Evolutionary conservation across 805 yeast genomes (phyloP).

Genomic region (Dipodascopsis uninucleata): DNA sequence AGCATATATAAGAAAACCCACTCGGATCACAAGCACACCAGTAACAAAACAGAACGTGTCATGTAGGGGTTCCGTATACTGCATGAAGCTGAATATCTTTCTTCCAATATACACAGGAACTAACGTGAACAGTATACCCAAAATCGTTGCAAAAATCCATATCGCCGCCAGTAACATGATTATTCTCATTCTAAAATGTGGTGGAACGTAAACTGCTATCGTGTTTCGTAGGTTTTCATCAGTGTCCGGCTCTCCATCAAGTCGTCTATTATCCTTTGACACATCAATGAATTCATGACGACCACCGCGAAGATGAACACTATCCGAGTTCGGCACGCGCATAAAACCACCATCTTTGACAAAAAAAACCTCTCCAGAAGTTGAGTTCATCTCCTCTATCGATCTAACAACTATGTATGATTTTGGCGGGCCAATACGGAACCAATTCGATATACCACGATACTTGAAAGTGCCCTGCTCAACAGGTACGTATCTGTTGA

Average conservation of each 20-base stretch:
- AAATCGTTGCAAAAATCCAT: slow-evolving; percentile 43
- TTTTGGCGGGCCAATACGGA: slow-evolving; percentile 40
- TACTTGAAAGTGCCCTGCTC: slow-evolving; percentile 67
- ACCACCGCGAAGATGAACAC: slow-evolving; percentile 60
- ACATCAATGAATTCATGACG: slow-evolving; percentile 71
- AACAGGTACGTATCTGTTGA: slow-evolving; percentile 55
- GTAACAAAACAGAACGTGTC: slow-evolving; percentile 29
- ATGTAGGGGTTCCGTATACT: slow-evolving; percentile 16
- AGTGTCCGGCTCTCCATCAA: slow-evolving; percentile 41
- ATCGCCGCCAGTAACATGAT: slow-evolving; percentile 45
- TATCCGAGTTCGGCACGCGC: slow-evolving; percentile 84
- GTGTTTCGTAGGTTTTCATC: slow-evolving; percentile 43
- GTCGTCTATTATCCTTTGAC: slow-evolving; percentile 66
- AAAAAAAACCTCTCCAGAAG: slow-evolving; percentile 53
- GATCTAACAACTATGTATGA: background rate
- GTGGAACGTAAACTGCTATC: slow-evolving; percentile 82
- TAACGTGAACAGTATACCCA: slow-evolving; percentile 28
- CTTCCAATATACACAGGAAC: slow-evolving; percentile 35
- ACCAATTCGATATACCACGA: slow-evolving; percentile 41
- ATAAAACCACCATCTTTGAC: slow-evolving; percentile 78
- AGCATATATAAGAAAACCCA: slow-evolving; percentile 3
- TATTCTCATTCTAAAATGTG: slow-evolving; percentile 61
- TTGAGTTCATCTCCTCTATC: slow-evolving; percentile 34
- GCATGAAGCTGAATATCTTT: slow-evolving; percentile 8
- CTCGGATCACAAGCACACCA: slow-evolving; percentile 28